Evolutionary conservation across 2,329 filamentous ascomycete species (phyloP).

Genomic region (Exophiala phaeomuriformis): DNA sequence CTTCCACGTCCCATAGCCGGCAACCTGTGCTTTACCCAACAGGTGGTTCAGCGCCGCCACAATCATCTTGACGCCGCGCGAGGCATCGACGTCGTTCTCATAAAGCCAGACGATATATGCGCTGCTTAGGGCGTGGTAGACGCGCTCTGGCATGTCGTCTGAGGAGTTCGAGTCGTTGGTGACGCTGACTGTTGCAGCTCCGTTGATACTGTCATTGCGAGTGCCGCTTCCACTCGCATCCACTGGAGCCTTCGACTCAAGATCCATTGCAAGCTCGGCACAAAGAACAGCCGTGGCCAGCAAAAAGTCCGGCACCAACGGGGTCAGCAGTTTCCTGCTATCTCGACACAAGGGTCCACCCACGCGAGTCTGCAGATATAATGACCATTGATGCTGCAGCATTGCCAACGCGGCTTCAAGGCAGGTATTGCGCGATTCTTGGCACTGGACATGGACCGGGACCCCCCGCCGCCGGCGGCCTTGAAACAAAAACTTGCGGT

Average conservation of each 20-base stretch:
- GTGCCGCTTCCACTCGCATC: background rate
- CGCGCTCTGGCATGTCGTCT: background rate
- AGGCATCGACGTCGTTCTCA: constrained; percentile 10
- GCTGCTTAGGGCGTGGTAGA: constrained; percentile 14
- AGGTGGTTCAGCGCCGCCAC: constrained; percentile 8
- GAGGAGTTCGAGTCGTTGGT: background rate
- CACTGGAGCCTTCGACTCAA: background rate
- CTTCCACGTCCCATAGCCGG: constrained; percentile 2
- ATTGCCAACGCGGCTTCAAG: constrained; percentile 42
- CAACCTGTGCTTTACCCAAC: constrained; percentile 7
- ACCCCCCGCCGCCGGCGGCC: constrained; percentile 28
- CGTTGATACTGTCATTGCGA: background rate
- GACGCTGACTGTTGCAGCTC: too few species aligned
- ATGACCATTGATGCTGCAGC: constrained; percentile 38
- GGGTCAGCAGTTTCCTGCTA: constrained; percentile 40
- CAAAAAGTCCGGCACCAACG: constrained; percentile 43
- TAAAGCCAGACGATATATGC: constrained; percentile 17
- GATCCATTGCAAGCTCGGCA: constrained; percentile 36
- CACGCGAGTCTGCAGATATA: constrained; percentile 38
- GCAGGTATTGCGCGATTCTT: constrained; percentile 39
- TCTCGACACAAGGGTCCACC: constrained; percentile 37
- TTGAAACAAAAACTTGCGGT: constrained; percentile 33
- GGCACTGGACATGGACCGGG: constrained; percentile 30
- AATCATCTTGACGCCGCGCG: constrained; percentile 8
- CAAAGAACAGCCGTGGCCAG: constrained; percentile 44